Evolutionary conservation across 2,329 filamentous ascomycete species (phyloP).

Genomic region (Chrysoporthe cubensis): DNA sequence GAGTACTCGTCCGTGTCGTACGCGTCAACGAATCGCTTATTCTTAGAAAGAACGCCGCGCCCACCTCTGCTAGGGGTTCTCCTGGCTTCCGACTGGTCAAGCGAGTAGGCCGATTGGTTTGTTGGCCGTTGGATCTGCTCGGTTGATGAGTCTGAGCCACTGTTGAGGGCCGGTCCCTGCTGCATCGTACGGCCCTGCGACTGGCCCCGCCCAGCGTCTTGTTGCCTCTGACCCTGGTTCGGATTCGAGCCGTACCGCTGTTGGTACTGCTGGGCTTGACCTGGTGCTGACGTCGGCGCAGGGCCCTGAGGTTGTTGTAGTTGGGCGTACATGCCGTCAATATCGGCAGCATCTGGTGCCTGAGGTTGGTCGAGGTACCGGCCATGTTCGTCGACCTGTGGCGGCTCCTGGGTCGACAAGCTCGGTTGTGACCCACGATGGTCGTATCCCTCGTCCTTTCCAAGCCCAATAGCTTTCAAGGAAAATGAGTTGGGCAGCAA

Average conservation of each 20-base stretch:
- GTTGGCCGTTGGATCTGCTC: conserved; percentile 50
- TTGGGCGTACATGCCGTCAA: conserved; percentile 40
- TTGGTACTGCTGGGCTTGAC: conserved; percentile 40
- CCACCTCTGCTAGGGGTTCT: conserved; percentile 40
- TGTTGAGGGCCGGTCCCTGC: conserved; percentile 51
- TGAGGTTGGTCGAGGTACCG: conserved; percentile 40
- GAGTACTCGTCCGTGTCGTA: conserved; percentile 76
- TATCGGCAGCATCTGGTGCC: conserved; percentile 34
- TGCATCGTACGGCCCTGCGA: conserved; percentile 32
- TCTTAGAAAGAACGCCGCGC: conserved; percentile 75
- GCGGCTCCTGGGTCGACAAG: conserved; percentile 56
- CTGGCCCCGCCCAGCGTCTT: not conserved
- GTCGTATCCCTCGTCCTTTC: conserved; percentile 56
- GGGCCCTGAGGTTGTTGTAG: conserved; percentile 35
- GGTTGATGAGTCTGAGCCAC: conserved; percentile 58
- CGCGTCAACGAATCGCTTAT: conserved; percentile 85
- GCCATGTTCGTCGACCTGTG: conserved; percentile 42
- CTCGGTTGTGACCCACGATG: conserved; percentile 56
- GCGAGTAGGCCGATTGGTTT: conserved; percentile 45
- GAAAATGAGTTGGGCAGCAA: conserved; percentile 69
- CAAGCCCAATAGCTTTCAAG: conserved; percentile 64
- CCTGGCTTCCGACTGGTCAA: conserved; percentile 49
- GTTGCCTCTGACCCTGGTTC: conserved; percentile 39
- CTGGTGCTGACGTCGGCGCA: conserved; percentile 37
- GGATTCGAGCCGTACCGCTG: conserved; percentile 48